phyloP scores from a whole-genome alignment of 1,284 basidiomycete species.

The Cutaneotrichosporon spelunceum region DNA sequence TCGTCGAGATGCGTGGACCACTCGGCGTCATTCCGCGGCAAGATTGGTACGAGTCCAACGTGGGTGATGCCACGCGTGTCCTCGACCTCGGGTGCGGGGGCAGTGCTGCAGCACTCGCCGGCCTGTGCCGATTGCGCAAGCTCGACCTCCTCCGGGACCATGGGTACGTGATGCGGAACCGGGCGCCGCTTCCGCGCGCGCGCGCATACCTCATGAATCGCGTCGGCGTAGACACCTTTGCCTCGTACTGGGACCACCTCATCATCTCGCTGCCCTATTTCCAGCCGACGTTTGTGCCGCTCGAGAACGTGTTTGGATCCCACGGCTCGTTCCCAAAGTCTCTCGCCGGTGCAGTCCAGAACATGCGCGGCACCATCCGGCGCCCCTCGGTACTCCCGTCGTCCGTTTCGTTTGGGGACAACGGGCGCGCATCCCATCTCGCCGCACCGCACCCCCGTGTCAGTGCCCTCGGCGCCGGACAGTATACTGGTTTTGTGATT shows the following conservation, averaged over 20 bases:
- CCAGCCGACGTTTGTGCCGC: constrained; percentile 4
- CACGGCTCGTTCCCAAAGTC: constrained; percentile 3
- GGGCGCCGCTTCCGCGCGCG: not conserved
- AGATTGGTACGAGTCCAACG: constrained; percentile 1
- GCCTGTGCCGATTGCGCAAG: not conserved
- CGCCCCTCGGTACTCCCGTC: not conserved
- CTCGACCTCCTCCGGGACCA: constrained; percentile 2
- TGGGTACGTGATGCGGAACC: constrained; percentile 6
- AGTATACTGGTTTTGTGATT: constrained; percentile 4
- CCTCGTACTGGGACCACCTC: not conserved
- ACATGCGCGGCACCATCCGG: not conserved
- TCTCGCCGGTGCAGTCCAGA: not conserved
- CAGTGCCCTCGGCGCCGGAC: not conserved
- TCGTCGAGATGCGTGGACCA: not conserved
- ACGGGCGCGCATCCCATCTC: constrained; percentile 1
- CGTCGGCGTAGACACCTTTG: constrained; percentile 2
- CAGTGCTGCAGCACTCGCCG: not conserved
- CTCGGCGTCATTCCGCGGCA: constrained; percentile 2
- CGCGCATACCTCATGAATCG: constrained; percentile 5
- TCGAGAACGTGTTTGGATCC: constrained; percentile 3
- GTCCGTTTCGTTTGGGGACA: not conserved
- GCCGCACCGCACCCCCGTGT: not conserved
- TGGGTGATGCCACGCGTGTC: not conserved
- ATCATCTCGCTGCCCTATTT: not conserved
- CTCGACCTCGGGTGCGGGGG: not conserved